A percentile compares a stretch with the other conserved stretches of the same genome.
phyloP scores from a whole-genome alignment of 2,329 filamentous ascomycete genomes.

The Fusarium paranaense region DNA sequence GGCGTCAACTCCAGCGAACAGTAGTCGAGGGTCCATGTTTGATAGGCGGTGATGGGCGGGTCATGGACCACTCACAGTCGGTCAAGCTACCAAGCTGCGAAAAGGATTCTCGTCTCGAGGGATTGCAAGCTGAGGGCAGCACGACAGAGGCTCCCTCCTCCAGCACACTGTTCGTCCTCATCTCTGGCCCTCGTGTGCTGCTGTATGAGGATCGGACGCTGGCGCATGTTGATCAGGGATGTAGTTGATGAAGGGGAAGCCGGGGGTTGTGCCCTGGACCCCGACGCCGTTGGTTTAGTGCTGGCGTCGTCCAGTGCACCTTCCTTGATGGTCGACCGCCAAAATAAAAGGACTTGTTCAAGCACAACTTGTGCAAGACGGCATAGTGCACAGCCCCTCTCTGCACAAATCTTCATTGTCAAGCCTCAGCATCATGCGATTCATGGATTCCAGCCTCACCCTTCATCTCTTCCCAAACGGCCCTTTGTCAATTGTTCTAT shows the following conservation, averaged over 20 bases:
- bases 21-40: conserved; percentile 16
- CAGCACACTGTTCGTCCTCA: conserved; percentile 10
- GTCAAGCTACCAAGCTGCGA: conserved; percentile 1
- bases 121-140: not conserved
- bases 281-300: conserved; percentile 13
- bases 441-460: not conserved
- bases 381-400: not conserved
- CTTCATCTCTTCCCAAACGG: not conserved
- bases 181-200: conserved; percentile 6
- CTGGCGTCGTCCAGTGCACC: conserved; percentile 7
- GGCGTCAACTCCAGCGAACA: conserved; percentile 37
- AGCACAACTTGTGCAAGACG: conserved; percentile 21
- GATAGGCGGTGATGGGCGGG: conserved; percentile 10
- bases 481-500: conserved; percentile 2
- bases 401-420: conserved; percentile 5
- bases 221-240: conserved; percentile 42
- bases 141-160: conserved; percentile 5
- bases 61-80: conserved; percentile 9
- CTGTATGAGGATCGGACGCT: conserved; percentile 41
- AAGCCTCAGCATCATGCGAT: not conserved
- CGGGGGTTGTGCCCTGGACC: conserved; percentile 15
- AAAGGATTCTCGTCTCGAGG: not conserved
- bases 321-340: conserved; percentile 21
- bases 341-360: conserved; percentile 31
- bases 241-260: conserved; percentile 23